Conservation (phyloP, 441 rosid genomes). For the Erodium moschatum region DNA sequence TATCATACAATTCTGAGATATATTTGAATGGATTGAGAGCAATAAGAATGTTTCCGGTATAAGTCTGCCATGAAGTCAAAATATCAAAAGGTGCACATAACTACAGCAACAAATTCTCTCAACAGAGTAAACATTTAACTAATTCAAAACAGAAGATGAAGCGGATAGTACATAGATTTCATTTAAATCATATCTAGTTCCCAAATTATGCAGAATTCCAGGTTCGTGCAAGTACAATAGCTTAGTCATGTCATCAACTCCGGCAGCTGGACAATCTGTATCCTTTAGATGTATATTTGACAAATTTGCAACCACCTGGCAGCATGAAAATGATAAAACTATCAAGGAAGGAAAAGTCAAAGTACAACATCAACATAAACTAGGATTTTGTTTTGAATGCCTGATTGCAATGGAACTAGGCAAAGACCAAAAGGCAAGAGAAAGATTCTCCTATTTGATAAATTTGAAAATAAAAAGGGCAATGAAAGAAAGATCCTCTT, state of each 20-base stretch:
- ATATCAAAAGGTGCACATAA: constrained; percentile 21
- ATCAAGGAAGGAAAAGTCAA: neutral
- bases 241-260: constrained; percentile 98
- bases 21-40: constrained; percentile 87
- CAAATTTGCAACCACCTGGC: constrained; percentile 52
- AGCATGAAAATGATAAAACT: neutral
- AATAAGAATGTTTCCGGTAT: constrained; percentile 80
- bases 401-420: neutral
- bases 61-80: constrained; percentile 41
- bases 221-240: constrained; percentile 91
- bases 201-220: constrained; percentile 82
- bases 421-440: neutral
- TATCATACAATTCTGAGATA: constrained; percentile 68
- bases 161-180: constrained; percentile 64
- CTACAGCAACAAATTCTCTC: constrained; percentile 25
- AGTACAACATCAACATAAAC: neutral
- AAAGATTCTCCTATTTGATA: neutral
- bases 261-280: constrained; percentile 83
- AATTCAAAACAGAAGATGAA: constrained; percentile 21
- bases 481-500: neutral
- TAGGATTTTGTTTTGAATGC: neutral
- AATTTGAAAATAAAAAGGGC: neutral
- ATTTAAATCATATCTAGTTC: constrained; percentile 73
- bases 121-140: constrained; percentile 18
- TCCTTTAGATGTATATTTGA: constrained; percentile 78